Base-by-base conservation (phyloP, 177 flowering plant species). In the Vitis hybrid region DNA sequence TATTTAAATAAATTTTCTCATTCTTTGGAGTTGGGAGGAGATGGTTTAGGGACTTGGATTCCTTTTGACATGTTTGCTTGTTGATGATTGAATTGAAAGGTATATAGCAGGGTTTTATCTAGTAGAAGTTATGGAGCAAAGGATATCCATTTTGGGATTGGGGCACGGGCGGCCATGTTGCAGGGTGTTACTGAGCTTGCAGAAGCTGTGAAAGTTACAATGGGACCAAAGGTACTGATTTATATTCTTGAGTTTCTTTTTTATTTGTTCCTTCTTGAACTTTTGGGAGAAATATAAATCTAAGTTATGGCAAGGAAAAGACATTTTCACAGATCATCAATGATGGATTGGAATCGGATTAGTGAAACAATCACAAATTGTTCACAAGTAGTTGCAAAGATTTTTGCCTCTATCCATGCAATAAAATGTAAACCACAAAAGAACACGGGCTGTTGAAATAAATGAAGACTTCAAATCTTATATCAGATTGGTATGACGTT, bases 141-240 rank as follows among this genome's bases (percentile, higher is more conserved):
- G 75, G 91, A 88, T 51, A 82, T 91, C 76, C 78, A 56, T 73
- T 90, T 88, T 50, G 97, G 97, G 14, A 68, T 68, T 30, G 85
- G 86, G 34, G 96, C 92, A 67, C 89, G 95, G 13, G 91, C 90
- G 2, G 89, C 90, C 2, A 84, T 92, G 91, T 74, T 92, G 13
- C 87, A 82, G 65, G 97, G 97, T 72, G 97, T 90, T 12, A 75
- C 82, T 64, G 94, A 92, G 84, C 85, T 90, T 52, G 96, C 97
- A 1, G 89, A 89, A 39, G 97, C 89, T 48, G 97, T 92, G 1
- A 90, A 84, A 79, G 91, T 92, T 60, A 92, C 97, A 4, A 92
- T 92, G 97, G 97, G 97, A 51, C 97, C 97, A 7, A 87, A 88
- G 96, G 97, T 92, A 76, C 56, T 59, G 4, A 5, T 19, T 56